Conservation (phyloP, 73 alveolate genomes). For the Blepharisma japonicum region DNA sequence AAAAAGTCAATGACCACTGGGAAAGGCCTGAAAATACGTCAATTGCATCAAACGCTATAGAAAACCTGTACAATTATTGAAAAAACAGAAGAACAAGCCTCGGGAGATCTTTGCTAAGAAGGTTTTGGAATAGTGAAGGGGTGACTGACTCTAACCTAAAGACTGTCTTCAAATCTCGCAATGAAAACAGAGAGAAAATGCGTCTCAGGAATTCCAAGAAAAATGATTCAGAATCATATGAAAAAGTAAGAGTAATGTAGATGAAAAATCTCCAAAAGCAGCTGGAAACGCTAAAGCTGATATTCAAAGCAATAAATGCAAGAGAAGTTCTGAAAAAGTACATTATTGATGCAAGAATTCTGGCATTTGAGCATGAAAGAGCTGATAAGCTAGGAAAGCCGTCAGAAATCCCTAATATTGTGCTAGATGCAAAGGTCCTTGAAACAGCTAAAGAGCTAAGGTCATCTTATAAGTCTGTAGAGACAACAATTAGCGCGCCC, state of each 20-base stretch:
- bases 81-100: neutral
- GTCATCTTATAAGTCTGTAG: neutral
- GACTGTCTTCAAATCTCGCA: neutral
- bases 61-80: neutral
- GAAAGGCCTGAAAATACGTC: neutral
- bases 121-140: constrained; percentile 13
- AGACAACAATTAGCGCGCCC: neutral
- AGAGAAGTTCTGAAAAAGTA: constrained; percentile 21
- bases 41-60: neutral
- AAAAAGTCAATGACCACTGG: neutral
- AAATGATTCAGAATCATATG: neutral
- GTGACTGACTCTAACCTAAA: neutral
- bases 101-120: constrained; percentile 7
- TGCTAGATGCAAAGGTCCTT: neutral
- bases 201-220: constrained; percentile 15
- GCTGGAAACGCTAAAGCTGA: neutral
- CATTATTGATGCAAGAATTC: neutral
- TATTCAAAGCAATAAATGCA: neutral
- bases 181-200: neutral
- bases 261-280: constrained; percentile 14
- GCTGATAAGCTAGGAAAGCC: neutral
- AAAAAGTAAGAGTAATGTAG: constrained; percentile 1
- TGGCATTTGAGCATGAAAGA: constrained; percentile 22
- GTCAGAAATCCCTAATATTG: neutral
- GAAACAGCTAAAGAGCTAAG: constrained; percentile 14